Conservation (phyloP, 164 flowering plant species). For the Vitis labrusca region DNA sequence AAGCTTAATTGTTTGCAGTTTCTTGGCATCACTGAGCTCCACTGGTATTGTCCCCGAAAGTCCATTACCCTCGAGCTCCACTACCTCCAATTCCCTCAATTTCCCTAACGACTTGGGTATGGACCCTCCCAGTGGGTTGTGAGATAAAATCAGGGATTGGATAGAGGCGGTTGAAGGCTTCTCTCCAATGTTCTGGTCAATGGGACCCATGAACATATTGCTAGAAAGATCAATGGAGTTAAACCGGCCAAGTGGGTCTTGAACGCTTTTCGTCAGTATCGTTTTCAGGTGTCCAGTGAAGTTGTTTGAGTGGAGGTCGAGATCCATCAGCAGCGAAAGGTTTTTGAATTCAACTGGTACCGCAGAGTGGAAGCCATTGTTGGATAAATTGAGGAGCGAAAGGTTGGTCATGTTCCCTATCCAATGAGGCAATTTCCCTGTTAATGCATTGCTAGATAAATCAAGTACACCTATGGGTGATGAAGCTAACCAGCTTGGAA, state of each 20-base stretch:
- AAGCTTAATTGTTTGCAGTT: conserved; percentile 34
- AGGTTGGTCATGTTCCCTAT: conserved; percentile 71
- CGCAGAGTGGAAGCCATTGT: conserved; percentile 52
- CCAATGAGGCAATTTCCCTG: conserved; percentile 59
- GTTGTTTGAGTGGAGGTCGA: conserved; percentile 71
- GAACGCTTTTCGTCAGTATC: conserved; percentile 33
- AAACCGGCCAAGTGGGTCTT: conserved; percentile 45
- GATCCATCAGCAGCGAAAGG: conserved; percentile 42
- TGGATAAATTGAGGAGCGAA: conserved; percentile 62
- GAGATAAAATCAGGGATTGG: conserved; percentile 36
- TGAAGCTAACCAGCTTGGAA: conserved; percentile 56
- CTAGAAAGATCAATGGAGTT: conserved; percentile 54
- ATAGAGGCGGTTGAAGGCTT: conserved; percentile 28
- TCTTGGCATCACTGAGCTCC: conserved; percentile 35
- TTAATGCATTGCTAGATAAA: conserved; percentile 57
- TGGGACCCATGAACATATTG: conserved; percentile 51
- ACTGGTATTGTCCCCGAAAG: conserved; percentile 47
- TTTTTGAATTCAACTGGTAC: conserved; percentile 55
- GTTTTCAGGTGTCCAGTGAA: conserved; percentile 33
- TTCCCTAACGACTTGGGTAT: conserved; percentile 54
- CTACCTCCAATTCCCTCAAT: conserved; percentile 25
- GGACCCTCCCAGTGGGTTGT: conserved; percentile 45
- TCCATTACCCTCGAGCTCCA: conserved; percentile 33
- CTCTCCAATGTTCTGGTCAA: conserved; percentile 36
- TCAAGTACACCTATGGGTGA: conserved; percentile 49